phyloP scores from a whole-genome alignment of 73 alveolate genomes.

The Paramecium bursaria region DNA sequence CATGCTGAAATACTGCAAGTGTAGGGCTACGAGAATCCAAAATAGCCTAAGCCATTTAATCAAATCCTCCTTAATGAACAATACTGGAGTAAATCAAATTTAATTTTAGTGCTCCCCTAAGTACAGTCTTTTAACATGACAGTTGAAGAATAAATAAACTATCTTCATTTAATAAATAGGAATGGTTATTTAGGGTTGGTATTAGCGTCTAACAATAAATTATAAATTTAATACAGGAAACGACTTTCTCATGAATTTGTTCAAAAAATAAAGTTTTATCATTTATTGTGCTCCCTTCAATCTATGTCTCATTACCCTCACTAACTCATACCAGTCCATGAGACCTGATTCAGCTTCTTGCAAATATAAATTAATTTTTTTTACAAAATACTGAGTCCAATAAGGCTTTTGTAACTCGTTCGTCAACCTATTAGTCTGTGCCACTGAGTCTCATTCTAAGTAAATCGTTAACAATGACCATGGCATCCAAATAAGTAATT shows the following conservation, averaged over 20 bases:
- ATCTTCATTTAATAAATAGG: constrained; percentile 41
- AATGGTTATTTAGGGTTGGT: constrained; percentile 15
- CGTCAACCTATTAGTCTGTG: constrained; percentile 3
- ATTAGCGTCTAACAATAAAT: not conserved
- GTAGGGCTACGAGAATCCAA: constrained; percentile 21
- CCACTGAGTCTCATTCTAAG: constrained; percentile 28
- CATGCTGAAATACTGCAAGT: constrained; percentile 20
- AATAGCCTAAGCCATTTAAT: constrained; percentile 8
- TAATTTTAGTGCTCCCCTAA: constrained; percentile 20
- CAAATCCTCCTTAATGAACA: constrained; percentile 25
- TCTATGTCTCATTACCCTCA: not conserved
- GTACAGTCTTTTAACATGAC: constrained; percentile 3
- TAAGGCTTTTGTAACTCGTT: constrained; percentile 49
- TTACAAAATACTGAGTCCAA: constrained; percentile 22
- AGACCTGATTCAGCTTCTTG: constrained; percentile 37
- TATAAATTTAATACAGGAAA: too few relatives aligned
- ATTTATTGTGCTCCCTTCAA: constrained; percentile 1
- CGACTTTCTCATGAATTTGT: constrained; percentile 32
- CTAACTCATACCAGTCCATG: constrained; percentile 41
- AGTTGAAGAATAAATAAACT: not conserved
- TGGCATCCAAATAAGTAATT: constrained; percentile 40
- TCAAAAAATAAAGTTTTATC: constrained; percentile 10
- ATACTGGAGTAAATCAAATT: constrained; percentile 8
- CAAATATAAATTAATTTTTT: too few relatives aligned
- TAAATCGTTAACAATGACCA: constrained; percentile 10